phyloP scores from a whole-genome alignment of 2,329 filamentous ascomycete genomes.

The Arthroderma uncinatum region DNA sequence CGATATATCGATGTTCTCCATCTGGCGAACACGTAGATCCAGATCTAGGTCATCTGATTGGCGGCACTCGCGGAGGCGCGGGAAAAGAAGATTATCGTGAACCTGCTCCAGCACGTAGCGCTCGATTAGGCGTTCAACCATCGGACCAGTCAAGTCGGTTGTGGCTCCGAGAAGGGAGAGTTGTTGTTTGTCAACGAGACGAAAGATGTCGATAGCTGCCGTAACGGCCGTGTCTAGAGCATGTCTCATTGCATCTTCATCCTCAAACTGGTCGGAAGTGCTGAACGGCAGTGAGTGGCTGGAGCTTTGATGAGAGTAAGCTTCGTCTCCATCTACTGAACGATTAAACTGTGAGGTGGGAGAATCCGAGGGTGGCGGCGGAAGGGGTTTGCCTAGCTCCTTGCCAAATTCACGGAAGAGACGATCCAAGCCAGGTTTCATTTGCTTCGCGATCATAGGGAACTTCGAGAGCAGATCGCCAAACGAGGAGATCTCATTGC shows the following conservation, averaged over 20 bases:
- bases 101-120: constrained; percentile 89
- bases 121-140: constrained; percentile 90
- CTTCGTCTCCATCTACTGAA: constrained; percentile 35
- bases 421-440: constrained; percentile 83
- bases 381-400: constrained; percentile 74
- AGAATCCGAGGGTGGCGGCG: constrained; percentile 50
- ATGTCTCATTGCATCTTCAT: constrained; percentile 78
- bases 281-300: constrained; percentile 36
- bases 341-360: constrained; percentile 27
- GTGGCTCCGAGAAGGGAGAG: constrained; percentile 82
- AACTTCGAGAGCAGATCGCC: constrained; percentile 82
- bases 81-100: constrained; percentile 73
- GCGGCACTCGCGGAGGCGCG: constrained; percentile 65
- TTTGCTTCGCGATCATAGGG: constrained; percentile 89
- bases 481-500: constrained; percentile 87
- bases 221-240: constrained; percentile 88
- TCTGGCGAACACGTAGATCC: constrained; percentile 80
- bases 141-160: constrained; percentile 80
- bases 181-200: constrained; percentile 90
- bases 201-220: constrained; percentile 87
- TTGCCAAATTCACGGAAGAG: constrained; percentile 81
- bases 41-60: constrained; percentile 75
- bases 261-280: constrained; percentile 64
- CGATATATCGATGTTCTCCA: constrained; percentile 87
- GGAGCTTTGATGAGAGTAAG: constrained; percentile 24